phyloP scores from a whole-genome alignment of 495 filamentous ascomycete species.

The Trichoderma reesei region DNA sequence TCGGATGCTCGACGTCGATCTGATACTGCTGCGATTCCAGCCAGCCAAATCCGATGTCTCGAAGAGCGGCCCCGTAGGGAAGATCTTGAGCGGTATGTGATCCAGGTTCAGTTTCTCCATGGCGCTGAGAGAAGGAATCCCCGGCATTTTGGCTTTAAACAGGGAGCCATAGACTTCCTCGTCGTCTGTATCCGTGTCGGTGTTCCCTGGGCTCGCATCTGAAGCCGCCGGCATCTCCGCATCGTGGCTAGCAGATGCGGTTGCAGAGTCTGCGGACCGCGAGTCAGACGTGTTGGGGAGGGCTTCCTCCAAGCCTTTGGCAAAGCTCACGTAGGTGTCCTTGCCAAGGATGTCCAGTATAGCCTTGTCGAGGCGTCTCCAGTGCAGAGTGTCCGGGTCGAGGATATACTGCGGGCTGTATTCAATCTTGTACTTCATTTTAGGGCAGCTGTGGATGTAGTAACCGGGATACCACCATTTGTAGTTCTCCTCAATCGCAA shows the following conservation, averaged over 20 bases:
- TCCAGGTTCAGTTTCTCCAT: constrained; percentile 55
- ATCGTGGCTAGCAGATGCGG: not conserved
- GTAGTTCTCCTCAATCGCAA: constrained; percentile 68
- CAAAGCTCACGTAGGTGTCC: constrained; percentile 60
- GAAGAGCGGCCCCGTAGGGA: constrained; percentile 21
- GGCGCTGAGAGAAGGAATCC: constrained; percentile 56
- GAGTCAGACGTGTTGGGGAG: constrained; percentile 10
- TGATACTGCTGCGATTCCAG: constrained; percentile 54
- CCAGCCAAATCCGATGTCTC: constrained; percentile 46
- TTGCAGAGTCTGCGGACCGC: not conserved
- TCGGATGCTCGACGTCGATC: constrained; percentile 46
- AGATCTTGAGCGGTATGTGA: constrained; percentile 30
- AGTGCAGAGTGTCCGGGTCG: constrained; percentile 64
- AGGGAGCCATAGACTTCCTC: constrained; percentile 36
- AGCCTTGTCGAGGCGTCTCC: constrained; percentile 65
- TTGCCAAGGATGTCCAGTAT: constrained; percentile 52
- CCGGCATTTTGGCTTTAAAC: constrained; percentile 65
- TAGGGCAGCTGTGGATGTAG: constrained; percentile 42
- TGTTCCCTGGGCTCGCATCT: constrained; percentile 11
- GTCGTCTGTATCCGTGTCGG: constrained; percentile 18
- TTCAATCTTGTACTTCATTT: constrained; percentile 72
- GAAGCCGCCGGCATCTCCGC: not conserved
- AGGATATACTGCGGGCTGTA: constrained; percentile 78
- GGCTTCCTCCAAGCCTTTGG: constrained; percentile 32
- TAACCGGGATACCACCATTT: constrained; percentile 46